Evolutionary conservation across 257 asterid species (phyloP).

Genomic region (Petunia axillaris): DNA sequence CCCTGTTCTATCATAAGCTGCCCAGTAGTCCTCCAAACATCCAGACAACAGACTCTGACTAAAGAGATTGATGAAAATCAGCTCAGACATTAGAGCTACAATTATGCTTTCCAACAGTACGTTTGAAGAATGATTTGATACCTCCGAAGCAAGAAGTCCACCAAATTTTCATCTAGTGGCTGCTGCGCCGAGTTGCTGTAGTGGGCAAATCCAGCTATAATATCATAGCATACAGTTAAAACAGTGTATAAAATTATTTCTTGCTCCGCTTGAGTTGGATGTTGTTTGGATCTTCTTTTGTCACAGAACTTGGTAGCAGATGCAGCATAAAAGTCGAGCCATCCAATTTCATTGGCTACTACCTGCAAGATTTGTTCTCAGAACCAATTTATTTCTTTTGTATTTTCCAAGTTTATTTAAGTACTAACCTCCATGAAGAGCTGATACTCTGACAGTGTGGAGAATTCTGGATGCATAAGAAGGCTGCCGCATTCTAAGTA

Average conservation of each 20-base stretch:
- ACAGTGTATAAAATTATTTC: constrained; percentile 63
- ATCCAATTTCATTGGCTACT: constrained; percentile 68
- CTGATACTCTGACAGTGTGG: constrained; percentile 64
- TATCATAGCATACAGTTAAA: constrained; percentile 73
- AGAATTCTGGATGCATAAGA: constrained; percentile 64
- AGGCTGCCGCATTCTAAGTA: constrained; percentile 77
- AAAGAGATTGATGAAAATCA: constrained; percentile 35
- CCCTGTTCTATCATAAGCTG: constrained; percentile 62
- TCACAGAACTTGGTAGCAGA: constrained; percentile 40
- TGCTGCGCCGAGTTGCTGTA: constrained; percentile 63
- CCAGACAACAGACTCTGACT: constrained; percentile 72
- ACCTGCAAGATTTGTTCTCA: constrained; percentile 52
- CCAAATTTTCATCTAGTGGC: constrained; percentile 54
- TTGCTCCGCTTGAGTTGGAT: constrained; percentile 69
- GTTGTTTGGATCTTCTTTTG: constrained; percentile 56
- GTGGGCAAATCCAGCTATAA: constrained; percentile 76
- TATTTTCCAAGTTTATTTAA: not conserved
- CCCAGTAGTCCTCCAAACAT: constrained; percentile 80
- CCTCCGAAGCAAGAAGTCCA: constrained; percentile 76
- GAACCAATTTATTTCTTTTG: constrained; percentile 1
- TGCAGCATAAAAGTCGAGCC: constrained; percentile 79
- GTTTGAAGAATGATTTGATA: constrained; percentile 32
- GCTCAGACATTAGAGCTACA: constrained; percentile 22
- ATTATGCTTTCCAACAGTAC: not conserved
- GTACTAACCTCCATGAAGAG: constrained; percentile 77